phyloP scores from a whole-genome alignment of 73 alveolate species.

The Paramecium tetraurelia region DNA sequence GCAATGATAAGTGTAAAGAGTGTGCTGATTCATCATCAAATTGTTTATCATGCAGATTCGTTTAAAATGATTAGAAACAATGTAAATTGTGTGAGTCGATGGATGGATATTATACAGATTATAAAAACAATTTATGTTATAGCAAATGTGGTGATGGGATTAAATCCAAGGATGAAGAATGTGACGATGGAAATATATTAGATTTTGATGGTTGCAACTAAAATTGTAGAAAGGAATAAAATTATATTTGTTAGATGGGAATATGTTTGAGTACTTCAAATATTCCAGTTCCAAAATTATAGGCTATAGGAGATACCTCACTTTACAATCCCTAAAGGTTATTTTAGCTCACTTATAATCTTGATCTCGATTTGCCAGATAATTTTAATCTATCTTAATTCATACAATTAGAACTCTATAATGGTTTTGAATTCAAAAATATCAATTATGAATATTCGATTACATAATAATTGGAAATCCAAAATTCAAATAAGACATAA shows the following conservation, averaged over 20 bases:
- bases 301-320: neutral
- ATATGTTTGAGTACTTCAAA: neutral
- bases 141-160: conserved; percentile 78
- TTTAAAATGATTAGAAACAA: neutral
- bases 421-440: neutral
- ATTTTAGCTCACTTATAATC: neutral
- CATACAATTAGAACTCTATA: neutral
- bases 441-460: neutral
- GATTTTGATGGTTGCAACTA: conserved; percentile 74
- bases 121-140: conserved; percentile 19
- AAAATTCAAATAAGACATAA: neutral
- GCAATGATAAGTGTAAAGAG: neutral
- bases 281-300: neutral
- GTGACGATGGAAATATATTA: conserved; percentile 73
- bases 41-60: neutral
- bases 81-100: neutral
- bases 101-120: neutral
- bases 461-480: neutral
- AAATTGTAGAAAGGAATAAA: conserved; percentile 58
- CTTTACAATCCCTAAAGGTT: neutral
- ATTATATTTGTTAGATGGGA: conserved; percentile 54
- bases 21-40: neutral
- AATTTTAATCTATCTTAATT: neutral
- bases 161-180: conserved; percentile 36
- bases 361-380: neutral